A percentile compares a stretch with the other conserved stretches of the same genome.
Conservation (phyloP, 2,329 filamentous ascomycete genomes). For the Talaromyces sp. region DNA sequence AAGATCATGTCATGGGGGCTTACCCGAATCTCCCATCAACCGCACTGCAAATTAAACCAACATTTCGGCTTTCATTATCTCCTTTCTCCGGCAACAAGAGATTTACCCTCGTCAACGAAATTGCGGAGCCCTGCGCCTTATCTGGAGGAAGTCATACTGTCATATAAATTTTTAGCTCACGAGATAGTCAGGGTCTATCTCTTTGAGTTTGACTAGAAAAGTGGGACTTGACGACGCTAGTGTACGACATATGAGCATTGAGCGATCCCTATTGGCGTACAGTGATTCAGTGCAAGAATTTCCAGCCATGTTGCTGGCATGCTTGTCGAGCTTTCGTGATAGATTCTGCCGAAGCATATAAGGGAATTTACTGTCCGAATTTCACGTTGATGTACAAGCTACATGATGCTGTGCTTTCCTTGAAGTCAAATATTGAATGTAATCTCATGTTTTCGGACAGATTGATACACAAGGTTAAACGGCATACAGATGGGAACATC, state of each 20-base stretch:
- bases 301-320: background rate
- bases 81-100: background rate
- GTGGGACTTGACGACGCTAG: background rate
- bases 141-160: background rate
- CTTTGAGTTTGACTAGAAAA: background rate
- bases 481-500: background rate
- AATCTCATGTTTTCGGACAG: background rate
- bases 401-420: background rate
- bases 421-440: background rate
- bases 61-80: background rate
- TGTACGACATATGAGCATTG: background rate
- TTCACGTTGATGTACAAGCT: no score
- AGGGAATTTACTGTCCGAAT: background rate
- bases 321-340: background rate
- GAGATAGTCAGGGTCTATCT: background rate
- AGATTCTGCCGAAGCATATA: background rate
- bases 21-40: background rate
- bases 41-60: background rate
- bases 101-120: background rate
- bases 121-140: background rate
- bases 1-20: slow-evolving; percentile 1
- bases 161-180: background rate
- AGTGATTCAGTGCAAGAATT: background rate
- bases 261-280: background rate
- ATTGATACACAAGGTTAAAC: background rate